Conservation (phyloP, 2,329 filamentous ascomycete genomes). For the Sclerotinia subarctica region DNA sequence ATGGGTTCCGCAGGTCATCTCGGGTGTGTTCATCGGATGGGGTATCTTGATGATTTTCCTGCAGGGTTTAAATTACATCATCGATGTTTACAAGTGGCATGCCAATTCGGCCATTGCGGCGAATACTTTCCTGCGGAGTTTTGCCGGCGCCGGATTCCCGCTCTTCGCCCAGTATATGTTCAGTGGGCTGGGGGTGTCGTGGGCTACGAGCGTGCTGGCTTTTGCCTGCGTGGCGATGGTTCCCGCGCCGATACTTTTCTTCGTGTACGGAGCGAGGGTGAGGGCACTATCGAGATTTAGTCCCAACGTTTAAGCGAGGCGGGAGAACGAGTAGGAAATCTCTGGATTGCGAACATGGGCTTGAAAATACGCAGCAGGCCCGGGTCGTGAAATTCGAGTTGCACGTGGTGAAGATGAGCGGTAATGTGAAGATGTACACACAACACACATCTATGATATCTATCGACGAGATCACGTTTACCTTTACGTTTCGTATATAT, state of each 20-base stretch:
- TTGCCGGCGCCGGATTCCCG: slow-evolving; percentile 55
- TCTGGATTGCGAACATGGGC: no score
- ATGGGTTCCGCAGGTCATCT: slow-evolving; percentile 62
- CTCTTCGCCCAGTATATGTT: slow-evolving; percentile 57
- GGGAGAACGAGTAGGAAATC: background rate
- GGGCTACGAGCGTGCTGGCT: slow-evolving; percentile 41
- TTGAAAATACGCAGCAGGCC: background rate
- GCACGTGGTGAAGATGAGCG: no score
- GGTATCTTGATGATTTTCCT: slow-evolving; percentile 49
- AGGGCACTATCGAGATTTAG: slow-evolving; percentile 46
- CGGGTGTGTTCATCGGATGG: slow-evolving; percentile 65
- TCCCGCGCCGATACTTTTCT: slow-evolving; percentile 13
- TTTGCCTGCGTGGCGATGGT: slow-evolving; percentile 3
- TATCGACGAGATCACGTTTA: background rate
- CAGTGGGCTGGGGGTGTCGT: slow-evolving; percentile 39
- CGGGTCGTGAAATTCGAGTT: background rate
- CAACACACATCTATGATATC: background rate
- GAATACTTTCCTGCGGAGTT: slow-evolving; percentile 56
- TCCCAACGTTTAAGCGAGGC: background rate
- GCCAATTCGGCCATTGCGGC: slow-evolving; percentile 58
- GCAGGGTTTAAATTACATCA: slow-evolving; percentile 45
- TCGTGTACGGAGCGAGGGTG: slow-evolving; percentile 8
- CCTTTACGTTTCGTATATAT: no score
- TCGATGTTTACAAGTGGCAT: slow-evolving; percentile 54
- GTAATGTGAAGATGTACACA: no score